phyloP scores from a whole-genome alignment of 2,329 filamentous ascomycete species.

The Apiospora saccharicola region DNA sequence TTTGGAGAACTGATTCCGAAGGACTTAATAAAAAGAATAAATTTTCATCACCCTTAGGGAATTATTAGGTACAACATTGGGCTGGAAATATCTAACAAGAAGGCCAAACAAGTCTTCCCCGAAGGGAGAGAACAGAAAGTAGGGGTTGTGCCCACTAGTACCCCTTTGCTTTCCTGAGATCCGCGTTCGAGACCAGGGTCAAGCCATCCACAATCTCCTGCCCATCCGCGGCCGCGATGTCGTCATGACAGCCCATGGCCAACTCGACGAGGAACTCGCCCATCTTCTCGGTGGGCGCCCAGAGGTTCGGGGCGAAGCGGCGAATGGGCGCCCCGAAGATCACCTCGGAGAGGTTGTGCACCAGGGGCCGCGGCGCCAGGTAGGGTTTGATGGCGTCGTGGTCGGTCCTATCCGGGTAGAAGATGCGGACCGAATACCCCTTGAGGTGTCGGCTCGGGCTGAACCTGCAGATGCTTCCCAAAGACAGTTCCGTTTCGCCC shows the following conservation, averaged over 20 bases:
- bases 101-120: not conserved
- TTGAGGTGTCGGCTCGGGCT: slow-evolving; percentile 52
- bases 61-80: no score
- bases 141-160: not conserved
- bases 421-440: slow-evolving; percentile 65
- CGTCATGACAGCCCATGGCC: slow-evolving; percentile 51
- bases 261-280: slow-evolving; percentile 54
- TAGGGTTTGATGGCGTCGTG: slow-evolving; percentile 54
- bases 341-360: slow-evolving; percentile 27
- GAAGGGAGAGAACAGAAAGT: not conserved
- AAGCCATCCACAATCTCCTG: slow-evolving; percentile 37
- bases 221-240: slow-evolving; percentile 29
- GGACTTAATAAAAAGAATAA: no score
- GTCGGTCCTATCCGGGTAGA: slow-evolving; percentile 58
- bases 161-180: slow-evolving; percentile 33
- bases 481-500: slow-evolving; percentile 69
- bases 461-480: slow-evolving; percentile 46
- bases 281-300: slow-evolving; percentile 52
- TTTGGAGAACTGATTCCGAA: no score
- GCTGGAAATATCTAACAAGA: not conserved
- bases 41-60: no score
- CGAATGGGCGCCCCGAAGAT: not conserved
- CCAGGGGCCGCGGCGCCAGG: slow-evolving; percentile 42
- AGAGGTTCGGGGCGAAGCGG: slow-evolving; percentile 29
- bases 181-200: slow-evolving; percentile 40